A percentile compares a stretch with the other conserved stretches of the same genome.
These are phyloP conservation scores for Hymenoscyphus albidus DNA, from an alignment of 2,329 filamentous ascomycete genomes.

Conservation along the genomic window DNA sequence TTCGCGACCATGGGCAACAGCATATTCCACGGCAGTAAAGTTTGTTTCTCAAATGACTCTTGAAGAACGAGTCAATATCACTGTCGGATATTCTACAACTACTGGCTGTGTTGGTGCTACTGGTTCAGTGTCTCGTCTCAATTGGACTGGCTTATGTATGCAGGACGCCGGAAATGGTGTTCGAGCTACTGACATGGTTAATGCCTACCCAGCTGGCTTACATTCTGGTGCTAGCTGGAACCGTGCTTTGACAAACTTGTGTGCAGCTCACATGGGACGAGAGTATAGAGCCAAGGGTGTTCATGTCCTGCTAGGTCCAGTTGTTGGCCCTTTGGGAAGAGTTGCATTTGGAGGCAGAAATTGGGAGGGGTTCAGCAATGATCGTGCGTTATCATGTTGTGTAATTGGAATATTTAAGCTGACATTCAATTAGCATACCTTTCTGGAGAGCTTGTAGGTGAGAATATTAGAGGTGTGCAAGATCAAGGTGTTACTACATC, in stretches of 20 bases:
- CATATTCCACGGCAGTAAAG: constrained; percentile 51
- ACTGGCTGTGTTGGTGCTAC: constrained; percentile 20
- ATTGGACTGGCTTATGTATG: constrained; percentile 25
- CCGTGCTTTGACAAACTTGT: constrained; percentile 49
- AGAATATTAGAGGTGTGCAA: constrained; percentile 67
- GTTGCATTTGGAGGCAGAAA: constrained; percentile 57
- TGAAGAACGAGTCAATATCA: constrained; percentile 60
- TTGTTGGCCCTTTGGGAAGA: constrained; percentile 66
- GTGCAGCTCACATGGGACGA: not conserved
- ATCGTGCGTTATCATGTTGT: constrained; percentile 8
- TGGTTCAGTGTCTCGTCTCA: constrained; percentile 20
- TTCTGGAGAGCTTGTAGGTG: constrained; percentile 41
- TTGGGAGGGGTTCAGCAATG: constrained; percentile 23
- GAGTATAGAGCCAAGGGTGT: constrained; percentile 45
- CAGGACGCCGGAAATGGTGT: constrained; percentile 27
- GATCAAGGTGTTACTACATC: constrained; percentile 68
- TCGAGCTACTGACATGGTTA: constrained; percentile 52
- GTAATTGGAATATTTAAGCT: not conserved
- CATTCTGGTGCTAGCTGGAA: constrained; percentile 63
- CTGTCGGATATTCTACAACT: constrained; percentile 35
- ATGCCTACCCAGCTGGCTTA: constrained; percentile 54
- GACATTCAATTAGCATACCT: constrained; percentile 50
- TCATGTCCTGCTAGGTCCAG: constrained; percentile 71
- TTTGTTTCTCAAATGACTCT: constrained; percentile 72
- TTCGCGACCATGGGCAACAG: not conserved